Evolutionary conservation across 805 yeast species (phyloP).

Genomic region (Cyberlindnera saturnus): DNA sequence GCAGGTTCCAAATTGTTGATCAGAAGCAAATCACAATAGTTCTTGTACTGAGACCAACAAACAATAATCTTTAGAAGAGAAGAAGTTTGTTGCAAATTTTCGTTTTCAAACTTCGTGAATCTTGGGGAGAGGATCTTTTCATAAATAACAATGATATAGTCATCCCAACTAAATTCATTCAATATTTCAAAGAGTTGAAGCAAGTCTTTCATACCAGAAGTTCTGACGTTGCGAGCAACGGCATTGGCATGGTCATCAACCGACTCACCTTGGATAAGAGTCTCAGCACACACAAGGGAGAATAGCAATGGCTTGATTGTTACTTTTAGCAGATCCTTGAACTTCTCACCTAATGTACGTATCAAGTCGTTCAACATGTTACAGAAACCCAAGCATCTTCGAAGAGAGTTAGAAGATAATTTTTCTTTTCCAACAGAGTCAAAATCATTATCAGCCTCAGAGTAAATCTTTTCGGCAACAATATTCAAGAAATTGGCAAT

Average conservation of each 20-base stretch:
- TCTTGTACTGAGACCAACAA: conserved; percentile 45
- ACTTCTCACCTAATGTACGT: conserved; percentile 52
- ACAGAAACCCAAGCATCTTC: conserved; percentile 58
- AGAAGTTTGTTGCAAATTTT: conserved; percentile 80
- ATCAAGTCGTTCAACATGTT: conserved; percentile 53
- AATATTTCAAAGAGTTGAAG: conserved; percentile 47
- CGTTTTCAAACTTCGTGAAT: conserved; percentile 59
- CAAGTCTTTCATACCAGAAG: conserved; percentile 60
- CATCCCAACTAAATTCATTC: conserved; percentile 54
- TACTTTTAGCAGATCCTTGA: conserved; percentile 35
- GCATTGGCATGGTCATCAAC: conserved; percentile 19
- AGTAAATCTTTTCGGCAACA: conserved; percentile 49
- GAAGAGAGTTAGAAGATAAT: conserved; percentile 31
- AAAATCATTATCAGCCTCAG: conserved; percentile 14
- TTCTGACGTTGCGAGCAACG: conserved; percentile 55
- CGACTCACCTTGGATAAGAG: conserved; percentile 21
- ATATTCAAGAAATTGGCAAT: conserved; percentile 56
- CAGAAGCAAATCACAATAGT: conserved; percentile 45
- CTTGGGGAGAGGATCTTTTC: conserved; percentile 55
- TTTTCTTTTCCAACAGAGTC: conserved; percentile 16
- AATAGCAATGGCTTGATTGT: conserved; percentile 31
- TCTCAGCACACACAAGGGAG: conserved; percentile 48
- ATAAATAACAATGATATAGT: conserved; percentile 45
- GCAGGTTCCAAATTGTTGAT: conserved; percentile 51
- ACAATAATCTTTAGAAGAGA: conserved; percentile 62